A percentile compares a stretch with the other conserved stretches of the same genome.
These are phyloP conservation scores for Pterulicium gracile DNA, from an alignment of 1,284 basidiomycete genomes.

Conservation along the genomic window DNA sequence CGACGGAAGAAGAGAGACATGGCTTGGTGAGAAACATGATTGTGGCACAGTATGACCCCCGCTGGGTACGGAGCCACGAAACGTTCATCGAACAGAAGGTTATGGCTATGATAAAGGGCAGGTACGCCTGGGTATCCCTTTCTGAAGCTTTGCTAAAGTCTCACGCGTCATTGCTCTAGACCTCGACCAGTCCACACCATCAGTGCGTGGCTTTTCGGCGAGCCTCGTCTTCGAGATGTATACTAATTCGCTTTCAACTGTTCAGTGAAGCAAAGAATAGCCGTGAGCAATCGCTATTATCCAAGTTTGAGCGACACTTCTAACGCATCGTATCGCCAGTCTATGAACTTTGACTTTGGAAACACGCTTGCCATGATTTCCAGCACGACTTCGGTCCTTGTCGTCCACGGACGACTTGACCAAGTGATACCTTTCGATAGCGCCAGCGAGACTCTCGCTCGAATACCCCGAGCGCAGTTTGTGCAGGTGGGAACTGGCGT, in stretches of 20 bases:
- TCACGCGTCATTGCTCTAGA: background rate
- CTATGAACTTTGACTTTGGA: background rate
- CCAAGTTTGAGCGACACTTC: background rate
- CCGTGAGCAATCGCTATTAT: conserved; percentile 4
- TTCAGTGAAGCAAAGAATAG: conserved; percentile 8
- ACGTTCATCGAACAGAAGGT: background rate
- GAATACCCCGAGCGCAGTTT: background rate
- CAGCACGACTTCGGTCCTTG: conserved; percentile 20
- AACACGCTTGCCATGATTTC: background rate
- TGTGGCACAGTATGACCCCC: background rate
- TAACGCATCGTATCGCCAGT: background rate
- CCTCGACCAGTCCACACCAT: conserved; percentile 6
- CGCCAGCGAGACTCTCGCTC: conserved; percentile 18
- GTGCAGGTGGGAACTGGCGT: conserved; percentile 23
- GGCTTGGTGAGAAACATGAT: background rate
- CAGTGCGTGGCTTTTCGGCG: conserved; percentile 4
- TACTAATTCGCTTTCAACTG: conserved; percentile 2
- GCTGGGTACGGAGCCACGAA: background rate
- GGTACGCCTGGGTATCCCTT: background rate
- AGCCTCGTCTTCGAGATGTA: background rate
- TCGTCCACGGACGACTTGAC: conserved; percentile 33
- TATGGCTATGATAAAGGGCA: background rate
- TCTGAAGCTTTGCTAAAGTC: no score
- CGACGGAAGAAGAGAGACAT: background rate
- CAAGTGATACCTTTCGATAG: conserved; percentile 24